Conservation (phyloP, 352 stramenopile species). For the Phytophthora hibernalis region DNA sequence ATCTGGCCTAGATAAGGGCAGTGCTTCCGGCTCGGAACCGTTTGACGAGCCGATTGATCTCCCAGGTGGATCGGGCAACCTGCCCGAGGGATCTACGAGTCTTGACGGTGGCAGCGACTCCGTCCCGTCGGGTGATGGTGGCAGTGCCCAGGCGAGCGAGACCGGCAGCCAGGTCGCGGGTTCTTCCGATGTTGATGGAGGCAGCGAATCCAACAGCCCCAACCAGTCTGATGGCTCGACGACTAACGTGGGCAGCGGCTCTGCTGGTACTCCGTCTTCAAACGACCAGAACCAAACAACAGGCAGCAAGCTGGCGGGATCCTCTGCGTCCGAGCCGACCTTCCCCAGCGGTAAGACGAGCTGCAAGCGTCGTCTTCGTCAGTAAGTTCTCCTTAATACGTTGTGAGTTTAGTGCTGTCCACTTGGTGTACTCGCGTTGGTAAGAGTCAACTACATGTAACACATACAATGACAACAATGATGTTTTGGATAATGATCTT, state of each 20-base stretch:
- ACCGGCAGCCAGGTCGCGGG: conserved; percentile 18
- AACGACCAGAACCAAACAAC: conserved; percentile 10
- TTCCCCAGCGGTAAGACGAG: conserved; percentile 13
- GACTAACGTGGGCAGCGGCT: conserved; percentile 9
- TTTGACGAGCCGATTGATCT: too few species aligned
- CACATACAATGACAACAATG: too few species aligned
- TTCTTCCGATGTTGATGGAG: conserved; percentile 14
- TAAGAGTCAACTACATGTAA: too few species aligned
- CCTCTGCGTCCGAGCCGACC: conserved; percentile 15
- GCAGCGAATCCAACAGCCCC: conserved; percentile 18
- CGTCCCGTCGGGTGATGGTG: background rate
- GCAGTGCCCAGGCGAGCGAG: too few species aligned
- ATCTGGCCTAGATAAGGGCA: background rate
- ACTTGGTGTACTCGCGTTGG: too few species aligned
- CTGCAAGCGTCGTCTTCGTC: conserved; percentile 33
- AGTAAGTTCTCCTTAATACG: conserved; percentile 16
- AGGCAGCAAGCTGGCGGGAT: conserved; percentile 23
- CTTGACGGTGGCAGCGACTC: conserved; percentile 9
- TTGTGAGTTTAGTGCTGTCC: background rate
- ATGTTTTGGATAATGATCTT: too few species aligned
- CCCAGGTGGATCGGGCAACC: too few species aligned
- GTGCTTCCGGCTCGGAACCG: background rate
- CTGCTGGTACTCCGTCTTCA: background rate
- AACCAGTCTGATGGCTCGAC: conserved; percentile 19
- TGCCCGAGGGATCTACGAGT: too few species aligned